Conservation (phyloP, 352 stramenopile species). For the Phytophthora brassicae region DNA sequence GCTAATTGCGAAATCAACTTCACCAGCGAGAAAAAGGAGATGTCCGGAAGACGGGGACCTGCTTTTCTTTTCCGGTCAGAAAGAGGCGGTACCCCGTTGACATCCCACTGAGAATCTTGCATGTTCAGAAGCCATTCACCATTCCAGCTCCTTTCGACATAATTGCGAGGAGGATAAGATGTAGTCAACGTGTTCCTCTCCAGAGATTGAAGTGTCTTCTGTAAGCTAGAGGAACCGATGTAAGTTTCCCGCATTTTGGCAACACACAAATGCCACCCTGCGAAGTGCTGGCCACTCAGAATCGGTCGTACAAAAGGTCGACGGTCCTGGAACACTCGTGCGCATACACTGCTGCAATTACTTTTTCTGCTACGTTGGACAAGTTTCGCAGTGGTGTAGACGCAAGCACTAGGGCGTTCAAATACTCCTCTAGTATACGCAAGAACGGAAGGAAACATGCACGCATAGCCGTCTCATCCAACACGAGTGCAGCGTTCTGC, state of each 20-base stretch:
- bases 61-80: slow-evolving; percentile 3
- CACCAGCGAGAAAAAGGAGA: slow-evolving; percentile 52
- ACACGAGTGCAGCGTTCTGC: slow-evolving; percentile 29
- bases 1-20: slow-evolving; percentile 51
- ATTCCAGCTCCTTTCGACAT: slow-evolving; percentile 49
- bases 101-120: slow-evolving; percentile 45
- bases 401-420: slow-evolving; percentile 53
- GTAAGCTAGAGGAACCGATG: slow-evolving; percentile 27
- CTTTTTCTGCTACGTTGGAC: slow-evolving; percentile 56
- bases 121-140: slow-evolving; percentile 57
- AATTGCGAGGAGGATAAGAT: slow-evolving; percentile 24
- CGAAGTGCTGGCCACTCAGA: slow-evolving; percentile 49
- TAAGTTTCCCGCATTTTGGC: slow-evolving; percentile 71
- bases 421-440: slow-evolving; percentile 39
- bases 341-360: slow-evolving; percentile 67
- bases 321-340: slow-evolving; percentile 40
- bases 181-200: slow-evolving; percentile 5
- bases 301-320: slow-evolving; percentile 52
- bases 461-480: slow-evolving; percentile 51
- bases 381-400: slow-evolving; percentile 40
- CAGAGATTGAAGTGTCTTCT: not conserved
- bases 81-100: not conserved
- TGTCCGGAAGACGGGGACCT: slow-evolving; percentile 5
- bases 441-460: slow-evolving; percentile 50
- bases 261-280: slow-evolving; percentile 59